A percentile compares a stretch with the other conserved stretches of the same genome.
Conservation (phyloP, 2,329 filamentous ascomycete genomes). For the Endocalyx cinctus region DNA sequence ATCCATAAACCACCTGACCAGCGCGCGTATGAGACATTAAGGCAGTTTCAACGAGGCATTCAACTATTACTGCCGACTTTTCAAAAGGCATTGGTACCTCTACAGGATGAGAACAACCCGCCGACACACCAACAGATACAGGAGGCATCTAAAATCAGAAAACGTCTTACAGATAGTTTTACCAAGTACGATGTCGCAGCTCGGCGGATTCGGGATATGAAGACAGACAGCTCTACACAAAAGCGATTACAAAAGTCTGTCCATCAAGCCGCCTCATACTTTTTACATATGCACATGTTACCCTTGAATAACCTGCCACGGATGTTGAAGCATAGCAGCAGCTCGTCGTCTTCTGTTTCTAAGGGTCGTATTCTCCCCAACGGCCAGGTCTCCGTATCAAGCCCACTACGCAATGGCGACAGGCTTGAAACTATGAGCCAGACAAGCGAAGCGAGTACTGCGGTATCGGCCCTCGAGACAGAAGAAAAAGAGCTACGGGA, state of each 20-base stretch:
- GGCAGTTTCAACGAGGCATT: constrained; percentile 86
- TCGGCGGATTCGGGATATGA: constrained; percentile 73
- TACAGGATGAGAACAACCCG: constrained; percentile 55
- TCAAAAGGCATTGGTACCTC: constrained; percentile 66
- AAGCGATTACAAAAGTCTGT: constrained; percentile 73
- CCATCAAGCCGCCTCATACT: constrained; percentile 75
- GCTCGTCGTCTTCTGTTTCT: constrained; percentile 30
- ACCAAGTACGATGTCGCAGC: constrained; percentile 81
- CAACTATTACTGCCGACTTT: constrained; percentile 76
- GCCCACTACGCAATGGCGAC: constrained; percentile 42
- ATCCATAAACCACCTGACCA: constrained; percentile 67
- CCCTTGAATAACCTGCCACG: constrained; percentile 73
- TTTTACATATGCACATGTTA: constrained; percentile 86
- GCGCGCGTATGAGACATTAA: constrained; percentile 74
- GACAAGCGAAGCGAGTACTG: constrained; percentile 47
- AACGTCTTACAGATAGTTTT: constrained; percentile 82
- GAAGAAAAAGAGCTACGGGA: constrained; percentile 83
- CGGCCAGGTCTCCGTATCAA: constrained; percentile 20
- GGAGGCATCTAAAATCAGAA: constrained; percentile 86
- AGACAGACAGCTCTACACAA: constrained; percentile 68
- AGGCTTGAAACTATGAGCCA: constrained; percentile 45
- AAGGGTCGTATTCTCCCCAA: constrained; percentile 29
- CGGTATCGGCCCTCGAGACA: constrained; percentile 60
- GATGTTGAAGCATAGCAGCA: constrained; percentile 50
- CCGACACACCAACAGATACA: constrained; percentile 65